These are phyloP conservation scores for Linderniella brevidens DNA, from an alignment of 257 asterid genomes.

Conservation along the genomic window DNA sequence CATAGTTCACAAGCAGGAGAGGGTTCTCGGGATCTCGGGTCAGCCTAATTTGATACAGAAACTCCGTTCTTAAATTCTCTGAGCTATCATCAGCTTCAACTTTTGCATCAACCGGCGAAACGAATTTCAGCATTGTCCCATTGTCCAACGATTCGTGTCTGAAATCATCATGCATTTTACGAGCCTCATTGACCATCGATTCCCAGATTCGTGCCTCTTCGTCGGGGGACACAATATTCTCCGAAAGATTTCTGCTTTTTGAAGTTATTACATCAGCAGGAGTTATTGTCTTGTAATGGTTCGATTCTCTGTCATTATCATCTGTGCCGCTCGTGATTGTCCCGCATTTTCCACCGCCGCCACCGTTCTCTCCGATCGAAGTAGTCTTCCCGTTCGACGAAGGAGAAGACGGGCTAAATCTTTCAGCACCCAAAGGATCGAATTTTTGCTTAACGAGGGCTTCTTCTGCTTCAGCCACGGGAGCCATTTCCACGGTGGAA, in stretches of 20 bases:
- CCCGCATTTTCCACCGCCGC: slow-evolving; percentile 55
- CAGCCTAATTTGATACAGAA: slow-evolving; percentile 41
- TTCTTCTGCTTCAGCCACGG: slow-evolving; percentile 21
- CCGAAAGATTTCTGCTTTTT: too few species aligned
- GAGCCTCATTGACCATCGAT: slow-evolving; percentile 57
- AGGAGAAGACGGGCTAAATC: slow-evolving; percentile 25
- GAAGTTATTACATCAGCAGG: slow-evolving; percentile 20
- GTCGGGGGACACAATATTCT: slow-evolving; percentile 8
- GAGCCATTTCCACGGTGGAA: slow-evolving; percentile 13
- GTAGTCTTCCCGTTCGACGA: slow-evolving; percentile 37
- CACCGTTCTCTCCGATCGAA: slow-evolving; percentile 36
- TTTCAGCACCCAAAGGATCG: slow-evolving; percentile 31
- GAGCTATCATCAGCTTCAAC: slow-evolving; percentile 39
- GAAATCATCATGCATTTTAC: slow-evolving; percentile 24
- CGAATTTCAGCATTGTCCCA: slow-evolving; percentile 35
- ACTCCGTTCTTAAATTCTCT: slow-evolving; percentile 40
- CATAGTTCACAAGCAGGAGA: slow-evolving; percentile 76
- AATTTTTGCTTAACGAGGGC: slow-evolving; percentile 17
- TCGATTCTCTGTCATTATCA: slow-evolving; percentile 44
- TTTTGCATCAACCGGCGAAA: slow-evolving; percentile 45
- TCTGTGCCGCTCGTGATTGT: slow-evolving; percentile 49
- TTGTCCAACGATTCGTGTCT: slow-evolving; percentile 35
- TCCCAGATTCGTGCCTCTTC: slow-evolving; percentile 54
- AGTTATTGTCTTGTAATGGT: slow-evolving; percentile 24
- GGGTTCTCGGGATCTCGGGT: slow-evolving; percentile 53